Conservation (phyloP, 2,329 filamentous ascomycete genomes). For the Penicillium sp. region DNA sequence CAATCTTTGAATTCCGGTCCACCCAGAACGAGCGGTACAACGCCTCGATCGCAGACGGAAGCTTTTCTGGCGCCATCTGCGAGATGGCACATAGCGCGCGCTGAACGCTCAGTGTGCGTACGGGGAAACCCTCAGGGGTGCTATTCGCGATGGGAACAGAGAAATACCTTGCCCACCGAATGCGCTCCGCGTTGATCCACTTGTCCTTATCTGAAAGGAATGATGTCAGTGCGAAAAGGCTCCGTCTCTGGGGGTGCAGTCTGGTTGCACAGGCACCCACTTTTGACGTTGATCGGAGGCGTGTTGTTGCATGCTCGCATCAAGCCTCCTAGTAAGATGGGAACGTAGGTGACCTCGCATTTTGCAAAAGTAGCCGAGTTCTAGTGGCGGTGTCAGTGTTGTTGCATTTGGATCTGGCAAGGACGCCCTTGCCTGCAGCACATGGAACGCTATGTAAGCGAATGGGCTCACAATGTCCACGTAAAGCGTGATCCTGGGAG, state of each 20-base stretch:
- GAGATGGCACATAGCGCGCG: slow-evolving; percentile 53
- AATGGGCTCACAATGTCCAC: slow-evolving; percentile 61
- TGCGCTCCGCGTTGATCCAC: slow-evolving; percentile 55
- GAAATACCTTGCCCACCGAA: slow-evolving; percentile 54
- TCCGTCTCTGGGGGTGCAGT: neutral
- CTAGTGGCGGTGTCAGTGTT: slow-evolving; percentile 34
- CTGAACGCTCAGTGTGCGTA: slow-evolving; percentile 51
- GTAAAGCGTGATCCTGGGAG: slow-evolving; percentile 55
- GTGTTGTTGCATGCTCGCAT: slow-evolving; percentile 57
- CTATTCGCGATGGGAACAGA: slow-evolving; percentile 51
- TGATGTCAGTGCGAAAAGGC: neutral
- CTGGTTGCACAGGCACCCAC: slow-evolving; percentile 36
- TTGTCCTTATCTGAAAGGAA: slow-evolving; percentile 54
- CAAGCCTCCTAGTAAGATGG: slow-evolving; percentile 59
- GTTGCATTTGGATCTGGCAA: neutral
- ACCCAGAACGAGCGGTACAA: slow-evolving; percentile 55
- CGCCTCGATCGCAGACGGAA: slow-evolving; percentile 45
- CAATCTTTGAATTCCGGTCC: slow-evolving; percentile 45
- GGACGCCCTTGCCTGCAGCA: slow-evolving; percentile 48
- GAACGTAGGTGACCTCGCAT: slow-evolving; percentile 56
- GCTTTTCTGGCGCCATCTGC: slow-evolving; percentile 40
- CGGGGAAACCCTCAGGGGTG: slow-evolving; percentile 53
- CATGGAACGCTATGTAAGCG: slow-evolving; percentile 58
- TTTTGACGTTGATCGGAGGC: slow-evolving; percentile 56
- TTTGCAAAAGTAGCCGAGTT: slow-evolving; percentile 55